Evolutionary conservation across 2,329 filamentous ascomycete genomes (phyloP), one percentile per base, ranked within the genome.

Genomic region (Cladosporium velox): DNA sequence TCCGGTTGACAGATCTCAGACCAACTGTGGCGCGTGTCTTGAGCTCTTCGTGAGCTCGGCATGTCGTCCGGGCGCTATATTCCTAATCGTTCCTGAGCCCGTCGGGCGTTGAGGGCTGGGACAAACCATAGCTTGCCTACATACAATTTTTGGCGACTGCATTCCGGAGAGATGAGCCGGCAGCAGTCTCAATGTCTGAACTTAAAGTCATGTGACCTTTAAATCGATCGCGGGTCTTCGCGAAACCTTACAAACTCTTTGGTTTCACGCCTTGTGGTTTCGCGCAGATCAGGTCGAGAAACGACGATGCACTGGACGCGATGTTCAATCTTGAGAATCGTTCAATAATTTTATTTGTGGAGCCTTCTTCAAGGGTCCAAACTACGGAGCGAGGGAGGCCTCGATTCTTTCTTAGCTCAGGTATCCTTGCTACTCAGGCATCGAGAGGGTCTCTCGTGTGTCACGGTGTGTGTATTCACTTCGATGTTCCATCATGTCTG

Each of bases 1-100:
- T 93, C 91, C 90, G 88, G 91, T 93, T 91, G 92, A 96, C 93
- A 95, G 91, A 89, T 95, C 90, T 91, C 79, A 96, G 90, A 97
- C 79, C 76, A 86, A 95, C 80, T 81, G 70, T 51, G 70, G 69
- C 71, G 65, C 68, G 83, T 79, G 80, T 80, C 78, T 82, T 74
- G 73, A 73, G 70, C 68, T 75, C 88, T 86, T 80, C 76, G 85
- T 90, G 89, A 92, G 86, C 86, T 87, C 86, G 84, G 86, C 83
- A 81, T 78, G 74, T 78, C 80, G 81, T 80, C 83, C 82, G 84
- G 89, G 85, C 86, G 86, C 88, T 88, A 93, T 93, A 94, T 94
- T 94, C 90, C 91, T 88, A 84, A 81, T 89, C 91, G 87, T 92
- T 87, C 86, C 91, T 88, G 86, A 95, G 91, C 87, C 90, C 91